Evolutionary conservation across 768 basidiomycete species (phyloP).

Genomic region (Sarcodon sp.): DNA sequence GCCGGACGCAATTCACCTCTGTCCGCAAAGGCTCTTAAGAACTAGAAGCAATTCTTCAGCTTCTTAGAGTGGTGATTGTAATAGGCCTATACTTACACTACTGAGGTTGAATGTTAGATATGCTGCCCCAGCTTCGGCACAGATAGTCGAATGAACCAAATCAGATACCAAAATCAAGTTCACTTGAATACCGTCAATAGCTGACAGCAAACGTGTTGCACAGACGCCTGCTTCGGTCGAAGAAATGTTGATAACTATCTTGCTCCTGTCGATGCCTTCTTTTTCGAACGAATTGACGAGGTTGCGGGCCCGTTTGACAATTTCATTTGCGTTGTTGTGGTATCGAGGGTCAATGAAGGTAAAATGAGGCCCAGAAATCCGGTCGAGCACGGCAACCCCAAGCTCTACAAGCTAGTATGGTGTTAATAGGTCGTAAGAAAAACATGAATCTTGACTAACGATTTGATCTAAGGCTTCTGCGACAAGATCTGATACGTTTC

Average conservation of each 20-base stretch:
- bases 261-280: slow-evolving; percentile 23
- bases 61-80: background rate
- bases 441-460: background rate
- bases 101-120: slow-evolving; percentile 36
- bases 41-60: background rate
- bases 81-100: slow-evolving; percentile 22
- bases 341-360: slow-evolving; percentile 38
- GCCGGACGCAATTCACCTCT: background rate
- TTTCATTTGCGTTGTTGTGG: slow-evolving; percentile 20
- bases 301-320: slow-evolving; percentile 29
- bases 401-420: slow-evolving; percentile 34
- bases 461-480: background rate
- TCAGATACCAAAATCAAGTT: slow-evolving; percentile 41
- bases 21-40: background rate
- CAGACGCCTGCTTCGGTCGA: slow-evolving; percentile 41
- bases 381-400: slow-evolving; percentile 28
- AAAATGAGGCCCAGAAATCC: slow-evolving; percentile 33
- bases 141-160: slow-evolving; percentile 41
- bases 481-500: background rate
- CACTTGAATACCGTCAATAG: slow-evolving; percentile 27
- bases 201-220: slow-evolving; percentile 29
- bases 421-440: background rate
- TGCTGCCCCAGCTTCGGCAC: slow-evolving; percentile 36
- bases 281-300: slow-evolving; percentile 27
- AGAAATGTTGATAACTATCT: slow-evolving; percentile 45